phyloP scores from a whole-genome alignment of 2,329 filamentous ascomycete genomes.

The Dothidotthia symphoricarpi region DNA sequence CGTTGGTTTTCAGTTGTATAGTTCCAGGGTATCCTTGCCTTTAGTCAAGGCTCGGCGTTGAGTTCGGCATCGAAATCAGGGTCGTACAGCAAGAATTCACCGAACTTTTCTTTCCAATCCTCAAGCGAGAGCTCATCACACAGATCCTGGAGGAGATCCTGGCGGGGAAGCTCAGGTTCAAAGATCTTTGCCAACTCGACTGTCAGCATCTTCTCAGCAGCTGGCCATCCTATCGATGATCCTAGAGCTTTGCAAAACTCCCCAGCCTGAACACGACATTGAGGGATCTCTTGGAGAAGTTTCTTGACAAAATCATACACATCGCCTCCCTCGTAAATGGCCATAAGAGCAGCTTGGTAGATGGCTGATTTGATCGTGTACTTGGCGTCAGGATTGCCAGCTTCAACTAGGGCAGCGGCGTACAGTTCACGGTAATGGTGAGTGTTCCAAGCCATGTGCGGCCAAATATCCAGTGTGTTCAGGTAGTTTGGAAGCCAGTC shows the following conservation, averaged over 20 bases:
- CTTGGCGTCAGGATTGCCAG: conserved; percentile 6
- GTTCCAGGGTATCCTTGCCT: no score
- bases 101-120: neutral
- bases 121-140: neutral
- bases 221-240: neutral
- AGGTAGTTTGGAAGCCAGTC: conserved; percentile 5
- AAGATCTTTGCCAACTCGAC: conserved; percentile 2
- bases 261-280: neutral
- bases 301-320: conserved; percentile 2
- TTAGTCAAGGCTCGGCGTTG: no score
- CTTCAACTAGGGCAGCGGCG: conserved; percentile 8
- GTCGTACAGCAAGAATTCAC: no score
- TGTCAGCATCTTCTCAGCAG: conserved; percentile 3
- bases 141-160: neutral
- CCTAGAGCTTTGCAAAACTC: conserved; percentile 3
- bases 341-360: neutral
- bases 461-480: neutral
- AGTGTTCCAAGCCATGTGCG: conserved; percentile 1
- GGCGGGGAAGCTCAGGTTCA: conserved; percentile 1
- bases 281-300: conserved; percentile 1
- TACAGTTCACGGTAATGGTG: conserved; percentile 11
- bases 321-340: neutral
- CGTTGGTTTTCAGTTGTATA: no score
- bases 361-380: conserved; percentile 6
- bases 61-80: no score